Conservation (phyloP, 208 protist species). For the Leishmania amazonensis region DNA sequence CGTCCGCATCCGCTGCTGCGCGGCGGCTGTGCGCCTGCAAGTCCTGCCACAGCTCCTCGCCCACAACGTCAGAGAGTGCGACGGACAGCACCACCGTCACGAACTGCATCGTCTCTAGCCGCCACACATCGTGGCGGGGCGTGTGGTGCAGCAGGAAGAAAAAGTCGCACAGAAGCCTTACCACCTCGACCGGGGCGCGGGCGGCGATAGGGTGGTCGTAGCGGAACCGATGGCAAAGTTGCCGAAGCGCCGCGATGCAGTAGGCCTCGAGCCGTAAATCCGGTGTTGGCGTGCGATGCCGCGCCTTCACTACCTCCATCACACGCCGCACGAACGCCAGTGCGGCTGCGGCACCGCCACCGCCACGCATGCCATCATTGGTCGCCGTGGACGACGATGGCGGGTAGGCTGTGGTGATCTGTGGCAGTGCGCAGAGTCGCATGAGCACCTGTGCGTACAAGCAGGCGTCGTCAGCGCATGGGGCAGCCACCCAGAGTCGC, state of each 20-base stretch:
- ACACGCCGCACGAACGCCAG: constrained; percentile 20
- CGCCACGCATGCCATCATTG: not conserved
- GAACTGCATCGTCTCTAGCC: constrained; percentile 59
- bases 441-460: constrained; percentile 25
- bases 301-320: constrained; percentile 31
- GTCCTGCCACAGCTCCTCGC: constrained; percentile 42
- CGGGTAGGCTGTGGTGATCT: constrained; percentile 25
- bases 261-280: constrained; percentile 59
- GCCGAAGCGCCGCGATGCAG: constrained; percentile 47
- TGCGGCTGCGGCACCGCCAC: not conserved
- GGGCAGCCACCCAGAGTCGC: constrained; percentile 16
- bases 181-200: constrained; percentile 35
- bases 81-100: constrained; percentile 49
- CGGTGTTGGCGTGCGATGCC: constrained; percentile 47
- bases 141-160: constrained; percentile 48
- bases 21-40: constrained; percentile 1
- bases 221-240: constrained; percentile 33
- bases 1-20: not conserved
- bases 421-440: constrained; percentile 25
- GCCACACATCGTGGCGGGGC: constrained; percentile 64
- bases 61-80: constrained; percentile 43
- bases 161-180: constrained; percentile 57
- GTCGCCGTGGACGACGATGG: constrained; percentile 4
- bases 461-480: constrained; percentile 29
- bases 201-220: constrained; percentile 53